Conservation (phyloP, 306 rosid species). For the Dalbergia cultrata region DNA sequence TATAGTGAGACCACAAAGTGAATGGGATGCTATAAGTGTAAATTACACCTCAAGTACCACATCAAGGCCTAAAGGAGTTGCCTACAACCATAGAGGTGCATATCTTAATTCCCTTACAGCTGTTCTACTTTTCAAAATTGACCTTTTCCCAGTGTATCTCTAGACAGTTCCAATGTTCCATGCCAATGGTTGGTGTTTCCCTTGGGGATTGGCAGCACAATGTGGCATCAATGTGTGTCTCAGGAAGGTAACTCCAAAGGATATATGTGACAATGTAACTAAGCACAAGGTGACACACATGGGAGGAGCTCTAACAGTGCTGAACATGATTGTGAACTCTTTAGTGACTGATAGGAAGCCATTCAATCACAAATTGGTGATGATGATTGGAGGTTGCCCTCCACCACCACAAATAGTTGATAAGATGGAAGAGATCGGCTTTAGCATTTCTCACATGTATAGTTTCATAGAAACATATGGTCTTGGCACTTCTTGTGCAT, state of each 20-base stretch:
- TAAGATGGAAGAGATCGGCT: slow-evolving; percentile 87
- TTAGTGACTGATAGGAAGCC: slow-evolving; percentile 52
- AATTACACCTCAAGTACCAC: slow-evolving; percentile 96
- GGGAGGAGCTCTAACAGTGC: slow-evolving; percentile 86
- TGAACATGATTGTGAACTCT: slow-evolving; percentile 87
- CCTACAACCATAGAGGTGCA: slow-evolving; percentile 87
- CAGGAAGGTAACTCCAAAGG: slow-evolving; percentile 69
- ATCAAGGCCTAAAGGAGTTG: slow-evolving; percentile 91
- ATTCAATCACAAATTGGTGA: slow-evolving; percentile 66
- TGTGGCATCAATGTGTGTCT: slow-evolving; percentile 77
- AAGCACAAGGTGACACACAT: slow-evolving; percentile 76
- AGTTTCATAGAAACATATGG: slow-evolving; percentile 89
- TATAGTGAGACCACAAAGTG: slow-evolving; percentile 64
- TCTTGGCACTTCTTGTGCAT: slow-evolving; percentile 73
- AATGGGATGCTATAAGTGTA: slow-evolving; percentile 84
- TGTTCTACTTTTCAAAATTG: slow-evolving; percentile 69
- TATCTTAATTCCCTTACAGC: slow-evolving; percentile 80
- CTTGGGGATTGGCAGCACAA: slow-evolving; percentile 91
- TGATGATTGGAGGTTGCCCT: slow-evolving; percentile 77
- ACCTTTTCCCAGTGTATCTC: slow-evolving; percentile 75
- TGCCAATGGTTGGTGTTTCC: slow-evolving; percentile 91
- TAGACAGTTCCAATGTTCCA: slow-evolving; percentile 94
- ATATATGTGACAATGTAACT: slow-evolving; percentile 63
- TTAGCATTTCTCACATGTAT: slow-evolving; percentile 70
- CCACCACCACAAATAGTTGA: slow-evolving; percentile 74